phyloP scores from a whole-genome alignment of 1,284 basidiomycete genomes.

The Ceratobasidium theobromae region DNA sequence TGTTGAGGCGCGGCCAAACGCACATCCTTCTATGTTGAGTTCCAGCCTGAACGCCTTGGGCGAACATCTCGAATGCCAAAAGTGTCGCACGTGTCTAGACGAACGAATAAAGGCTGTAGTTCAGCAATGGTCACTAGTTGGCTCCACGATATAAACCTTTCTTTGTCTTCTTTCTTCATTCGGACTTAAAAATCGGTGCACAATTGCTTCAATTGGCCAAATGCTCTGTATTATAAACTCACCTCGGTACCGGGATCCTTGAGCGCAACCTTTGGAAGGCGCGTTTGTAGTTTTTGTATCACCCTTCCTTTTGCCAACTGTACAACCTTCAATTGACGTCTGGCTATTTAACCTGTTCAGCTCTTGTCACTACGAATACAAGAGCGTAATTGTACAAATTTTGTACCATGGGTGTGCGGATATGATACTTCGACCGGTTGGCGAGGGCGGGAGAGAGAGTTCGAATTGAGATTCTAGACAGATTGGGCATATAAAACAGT shows the following conservation, averaged over 20 bases:
- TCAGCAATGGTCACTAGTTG: constrained; percentile 32
- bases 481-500: constrained; percentile 13
- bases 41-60: constrained; percentile 31
- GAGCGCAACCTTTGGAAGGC: neutral
- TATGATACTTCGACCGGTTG: too few relatives aligned
- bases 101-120: constrained; percentile 29
- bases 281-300: neutral
- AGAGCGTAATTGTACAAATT: neutral
- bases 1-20: constrained; percentile 31
- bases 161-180: neutral
- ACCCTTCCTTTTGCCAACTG: neutral
- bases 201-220: neutral
- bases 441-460: neutral
- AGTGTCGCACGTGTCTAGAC: constrained; percentile 28
- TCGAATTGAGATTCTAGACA: neutral
- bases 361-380: constrained; percentile 7
- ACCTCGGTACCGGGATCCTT: neutral
- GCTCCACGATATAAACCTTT: constrained; percentile 31
- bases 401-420: neutral
- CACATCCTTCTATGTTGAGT: constrained; percentile 23
- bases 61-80: constrained; percentile 25
- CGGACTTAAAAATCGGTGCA: neutral
- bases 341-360: constrained; percentile 14
- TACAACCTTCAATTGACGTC: constrained; percentile 1
- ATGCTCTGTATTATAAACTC: constrained; percentile 6